Percentiles rank a stretch among this genome's conserved stretches.
Conservation (phyloP, 345 rosid genomes). For the Lumnitzera racemosa region DNA sequence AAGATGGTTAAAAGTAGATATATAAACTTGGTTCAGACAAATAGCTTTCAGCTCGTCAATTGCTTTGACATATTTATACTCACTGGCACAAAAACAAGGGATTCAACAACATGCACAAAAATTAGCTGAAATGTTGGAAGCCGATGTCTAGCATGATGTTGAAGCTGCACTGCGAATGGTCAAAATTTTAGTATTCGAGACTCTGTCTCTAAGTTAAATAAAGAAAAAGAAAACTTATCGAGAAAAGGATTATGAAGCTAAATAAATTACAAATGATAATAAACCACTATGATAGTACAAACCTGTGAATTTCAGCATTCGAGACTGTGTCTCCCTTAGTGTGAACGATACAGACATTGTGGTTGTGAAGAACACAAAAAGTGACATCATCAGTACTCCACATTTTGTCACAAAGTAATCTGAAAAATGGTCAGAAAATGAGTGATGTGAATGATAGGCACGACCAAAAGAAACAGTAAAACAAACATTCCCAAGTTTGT, state of each 20-base stretch:
- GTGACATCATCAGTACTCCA: conserved; percentile 99
- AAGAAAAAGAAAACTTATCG: too few species aligned
- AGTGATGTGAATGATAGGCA: conserved; percentile 1
- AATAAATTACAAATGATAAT: too few species aligned
- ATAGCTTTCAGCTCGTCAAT: neutral
- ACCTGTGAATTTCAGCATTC: conserved; percentile 98
- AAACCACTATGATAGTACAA: conserved; percentile 3
- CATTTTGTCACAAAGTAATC: conserved; percentile 97
- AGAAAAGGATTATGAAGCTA: too few species aligned
- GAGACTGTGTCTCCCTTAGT: conserved; percentile 95
- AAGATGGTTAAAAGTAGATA: too few species aligned
- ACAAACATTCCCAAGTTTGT: neutral
- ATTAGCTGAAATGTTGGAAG: conserved; percentile 98
- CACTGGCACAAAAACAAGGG: conserved; percentile 98
- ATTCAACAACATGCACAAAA: conserved; percentile 93
- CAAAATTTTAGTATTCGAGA: neutral
- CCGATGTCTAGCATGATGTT: conserved; percentile 95
- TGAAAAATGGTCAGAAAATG: conserved; percentile 26
- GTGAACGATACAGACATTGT: conserved; percentile 99
- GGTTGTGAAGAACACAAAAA: conserved; percentile 94
- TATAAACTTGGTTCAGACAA: too few species aligned
- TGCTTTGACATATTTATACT: conserved; percentile 8
- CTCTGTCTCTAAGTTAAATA: too few species aligned
- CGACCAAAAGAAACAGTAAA: neutral
- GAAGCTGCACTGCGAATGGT: conserved; percentile 91